Base-by-base conservation (phyloP, 768 basidiomycete species). In the Termitomyces sp. region DNA sequence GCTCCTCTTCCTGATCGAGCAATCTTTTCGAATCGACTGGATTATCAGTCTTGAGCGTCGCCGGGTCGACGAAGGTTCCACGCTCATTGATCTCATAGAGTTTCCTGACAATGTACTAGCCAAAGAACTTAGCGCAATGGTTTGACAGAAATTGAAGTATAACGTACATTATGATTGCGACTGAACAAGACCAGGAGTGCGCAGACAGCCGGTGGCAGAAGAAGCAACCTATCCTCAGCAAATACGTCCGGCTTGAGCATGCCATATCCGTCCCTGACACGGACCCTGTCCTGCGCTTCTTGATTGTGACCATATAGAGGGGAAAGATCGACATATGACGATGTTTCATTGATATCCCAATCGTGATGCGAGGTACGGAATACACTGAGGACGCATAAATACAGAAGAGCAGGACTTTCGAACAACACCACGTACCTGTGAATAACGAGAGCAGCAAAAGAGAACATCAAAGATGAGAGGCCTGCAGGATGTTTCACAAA, bases 151-250 rank as follows among this genome's bases (percentile, higher is more conserved):
- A 50, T 7, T 50, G 41, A 2, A 50, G 47, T 39, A 3, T 16
- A 12, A 69, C 85, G 58, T 59, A 91, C 91, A 63, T 91, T 94
- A 64, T 94, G 91, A 57, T 94, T 94, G n/a, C 91, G 80, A 64
- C 78, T 90, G 77, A 93, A 94, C n/a, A 91, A 66, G n/a, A 93
- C 79, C 20, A 94, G 76, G n/a, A 93, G 66, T 4, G 78, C 83
- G 55, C 86, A 83, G 49, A 85, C 83, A 1, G 83, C 84, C 0
- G 91, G 91, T 1, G 91, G 91, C n/a, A 93, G 81, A 7, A 90
- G 74, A 20, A 91, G 72, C 5, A 94, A 71, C 36, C 91, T 75
- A 56, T 91, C 86, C 64, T 94, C 92, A 0, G 89, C 83, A 63
- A 93, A 94, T 0, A 78, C 74, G 54, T 94, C 91, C 2, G 85